A percentile compares a stretch with the other conserved stretches of the same genome.
These are phyloP conservation scores for Pelargonium myrrhifolium DNA, from an alignment of 441 rosid genomes.

Conservation along the genomic window DNA sequence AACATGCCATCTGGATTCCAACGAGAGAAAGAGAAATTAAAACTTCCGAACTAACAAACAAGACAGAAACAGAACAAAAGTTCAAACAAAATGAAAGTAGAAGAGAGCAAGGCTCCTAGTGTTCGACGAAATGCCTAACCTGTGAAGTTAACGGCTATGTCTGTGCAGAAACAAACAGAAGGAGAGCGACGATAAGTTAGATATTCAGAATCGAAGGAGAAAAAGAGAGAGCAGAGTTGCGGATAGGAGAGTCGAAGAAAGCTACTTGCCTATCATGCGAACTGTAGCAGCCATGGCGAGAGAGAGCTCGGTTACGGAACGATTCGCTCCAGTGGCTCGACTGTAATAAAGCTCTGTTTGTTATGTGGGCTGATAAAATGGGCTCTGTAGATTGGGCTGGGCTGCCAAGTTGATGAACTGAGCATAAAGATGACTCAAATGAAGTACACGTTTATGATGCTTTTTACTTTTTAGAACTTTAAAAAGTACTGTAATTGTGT, in stretches of 20 bases:
- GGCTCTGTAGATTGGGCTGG: no score
- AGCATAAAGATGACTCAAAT: no score
- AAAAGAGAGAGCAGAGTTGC: background rate
- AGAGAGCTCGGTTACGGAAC: background rate
- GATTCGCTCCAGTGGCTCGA: background rate
- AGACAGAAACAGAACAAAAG: background rate
- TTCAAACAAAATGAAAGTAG: background rate
- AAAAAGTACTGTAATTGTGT: no score
- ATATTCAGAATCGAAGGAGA: background rate
- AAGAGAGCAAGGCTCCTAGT: background rate
- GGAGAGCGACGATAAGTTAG: constrained; percentile 1
- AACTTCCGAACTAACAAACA: constrained; percentile 5
- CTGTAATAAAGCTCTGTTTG: background rate
- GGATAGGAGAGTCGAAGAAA: background rate
- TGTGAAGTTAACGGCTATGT: constrained; percentile 92
- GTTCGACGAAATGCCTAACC: constrained; percentile 72
- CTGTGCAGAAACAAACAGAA: constrained; percentile 32
- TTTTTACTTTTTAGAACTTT: no score
- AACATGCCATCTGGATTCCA: constrained; percentile 78
- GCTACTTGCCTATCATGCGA: constrained; percentile 72
- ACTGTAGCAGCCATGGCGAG: constrained; percentile 46
- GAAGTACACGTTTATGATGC: no score
- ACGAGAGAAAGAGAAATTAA: constrained; percentile 5
- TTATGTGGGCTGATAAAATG: background rate
- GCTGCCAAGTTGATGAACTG: no score